Evolutionary conservation across 1,284 basidiomycete genomes (phyloP).

Genomic region (Golubevia pallescens): DNA sequence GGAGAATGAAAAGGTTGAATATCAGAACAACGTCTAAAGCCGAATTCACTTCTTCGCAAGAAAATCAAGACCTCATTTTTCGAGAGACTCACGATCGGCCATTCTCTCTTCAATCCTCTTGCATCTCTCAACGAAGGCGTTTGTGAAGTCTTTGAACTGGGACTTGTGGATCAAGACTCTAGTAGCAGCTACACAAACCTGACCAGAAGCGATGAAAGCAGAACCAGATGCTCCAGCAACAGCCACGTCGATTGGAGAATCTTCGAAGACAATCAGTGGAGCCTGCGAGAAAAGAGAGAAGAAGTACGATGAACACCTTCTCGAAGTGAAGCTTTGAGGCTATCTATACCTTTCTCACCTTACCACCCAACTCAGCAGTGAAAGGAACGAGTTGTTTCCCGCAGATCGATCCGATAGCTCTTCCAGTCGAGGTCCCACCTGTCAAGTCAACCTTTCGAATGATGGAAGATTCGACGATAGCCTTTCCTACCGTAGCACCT

Average conservation of each 20-base stretch:
- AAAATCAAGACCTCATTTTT: no score
- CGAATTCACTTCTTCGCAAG: no score
- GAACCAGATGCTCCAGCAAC: conserved; percentile 81
- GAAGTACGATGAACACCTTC: background rate
- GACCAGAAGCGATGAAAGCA: conserved; percentile 81
- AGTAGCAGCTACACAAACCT: conserved; percentile 63
- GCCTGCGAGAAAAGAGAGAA: conserved; percentile 67
- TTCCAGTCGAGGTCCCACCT: conserved; percentile 77
- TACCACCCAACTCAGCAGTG: conserved; percentile 81
- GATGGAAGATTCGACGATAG: conserved; percentile 72
- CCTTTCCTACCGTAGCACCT: conserved; percentile 72
- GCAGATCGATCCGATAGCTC: conserved; percentile 73
- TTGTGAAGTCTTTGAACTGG: background rate
- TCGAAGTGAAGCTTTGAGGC: background rate
- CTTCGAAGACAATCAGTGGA: conserved; percentile 77
- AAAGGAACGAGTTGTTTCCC: conserved; percentile 75
- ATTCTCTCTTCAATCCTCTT: no score
- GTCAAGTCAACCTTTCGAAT: conserved; percentile 82
- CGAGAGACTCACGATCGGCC: no score
- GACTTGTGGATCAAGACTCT: conserved; percentile 17
- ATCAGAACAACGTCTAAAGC: no score
- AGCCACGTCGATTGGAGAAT: conserved; percentile 74
- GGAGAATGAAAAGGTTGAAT: no score
- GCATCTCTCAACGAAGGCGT: no score
- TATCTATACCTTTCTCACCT: no score